These are phyloP conservation scores for Piedraia hortae DNA, from an alignment of 2,329 filamentous ascomycete genomes.

Conservation along the genomic window DNA sequence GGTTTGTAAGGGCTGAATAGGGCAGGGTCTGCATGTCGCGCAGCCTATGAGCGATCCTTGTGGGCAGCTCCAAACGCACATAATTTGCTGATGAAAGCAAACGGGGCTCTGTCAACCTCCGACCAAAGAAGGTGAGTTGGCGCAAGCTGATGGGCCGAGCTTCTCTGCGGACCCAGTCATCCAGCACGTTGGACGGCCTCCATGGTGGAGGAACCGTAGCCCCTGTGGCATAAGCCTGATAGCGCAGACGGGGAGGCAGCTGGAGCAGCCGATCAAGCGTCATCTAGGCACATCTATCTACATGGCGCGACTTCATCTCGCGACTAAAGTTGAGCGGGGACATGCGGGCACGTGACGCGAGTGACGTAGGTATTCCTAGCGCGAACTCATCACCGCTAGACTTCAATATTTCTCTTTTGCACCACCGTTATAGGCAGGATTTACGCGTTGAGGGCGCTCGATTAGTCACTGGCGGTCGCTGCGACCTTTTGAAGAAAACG, in stretches of 20 bases:
- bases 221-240: slow-evolving; percentile 4
- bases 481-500: no score
- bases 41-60: slow-evolving; percentile 68
- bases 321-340: no score
- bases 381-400: no score
- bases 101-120: slow-evolving; percentile 68
- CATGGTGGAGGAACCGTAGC: slow-evolving; percentile 2
- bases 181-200: slow-evolving; percentile 22
- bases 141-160: slow-evolving; percentile 86
- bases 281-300: no score
- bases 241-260: slow-evolving; percentile 1
- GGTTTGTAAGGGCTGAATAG: slow-evolving; percentile 88
- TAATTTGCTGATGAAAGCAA: slow-evolving; percentile 92
- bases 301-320: no score
- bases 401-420: no score
- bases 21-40: slow-evolving; percentile 93
- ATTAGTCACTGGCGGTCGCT: no score
- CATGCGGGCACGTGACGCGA: no score
- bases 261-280: no score
- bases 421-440: no score
- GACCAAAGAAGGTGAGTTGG: slow-evolving; percentile 90
- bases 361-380: no score
- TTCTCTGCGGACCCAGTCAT: slow-evolving; percentile 71
- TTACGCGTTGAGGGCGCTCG: no score
- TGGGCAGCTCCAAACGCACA: slow-evolving; percentile 79